Evolutionary conservation across 257 asterid species (phyloP), one percentile per base, ranked within the genome.

Genomic region (Solanum gracilifrons): DNA sequence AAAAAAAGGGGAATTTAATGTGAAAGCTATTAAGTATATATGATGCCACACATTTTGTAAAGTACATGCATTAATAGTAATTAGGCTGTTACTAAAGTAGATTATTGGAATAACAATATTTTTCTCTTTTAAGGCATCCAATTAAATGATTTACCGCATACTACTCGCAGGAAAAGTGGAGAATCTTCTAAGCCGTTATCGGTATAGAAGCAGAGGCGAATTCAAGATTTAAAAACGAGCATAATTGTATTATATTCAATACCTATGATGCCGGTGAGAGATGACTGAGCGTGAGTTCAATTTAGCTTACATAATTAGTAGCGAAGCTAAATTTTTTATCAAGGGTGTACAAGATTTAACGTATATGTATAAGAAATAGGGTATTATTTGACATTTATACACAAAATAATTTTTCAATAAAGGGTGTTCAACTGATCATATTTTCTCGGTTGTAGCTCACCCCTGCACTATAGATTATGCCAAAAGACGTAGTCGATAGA

Each of bases 261-360:
- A 66, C 4, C 18, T 66, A 25, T 5, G 10, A 9, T 66, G 35
- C 0, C 7, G 20, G 73, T 66, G 73, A 5, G 35, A 66, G 21
- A 25, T 66, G 8, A 5, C 6, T 2, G 25, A 16, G 20, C 7
- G 6, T 72, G 18, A 74, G 18, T 9, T 35, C 4, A 18, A 37
- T 73, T 73, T 1, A 35, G 5, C 9, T 20, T 8, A 72, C 1
- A 0, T 0, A 18, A 73, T 0, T 1, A 73, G 9, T 35, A n/a
- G 9, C 3, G 3, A 21, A 74, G 6, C 1, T 36, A 35, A 35
- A 35, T 35, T 74, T 35, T 74, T 74, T 15, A 74, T 1, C 0
- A 20, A 18, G 27, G 0, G 4, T 72, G 27, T 72, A 1, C 16
- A 18, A 33, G 27, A 33, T 9, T 33, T 18, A 33, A 72, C 13